phyloP scores from a whole-genome alignment of 2,329 filamentous ascomycete genomes.

The Fusarium pseudonygamai region DNA sequence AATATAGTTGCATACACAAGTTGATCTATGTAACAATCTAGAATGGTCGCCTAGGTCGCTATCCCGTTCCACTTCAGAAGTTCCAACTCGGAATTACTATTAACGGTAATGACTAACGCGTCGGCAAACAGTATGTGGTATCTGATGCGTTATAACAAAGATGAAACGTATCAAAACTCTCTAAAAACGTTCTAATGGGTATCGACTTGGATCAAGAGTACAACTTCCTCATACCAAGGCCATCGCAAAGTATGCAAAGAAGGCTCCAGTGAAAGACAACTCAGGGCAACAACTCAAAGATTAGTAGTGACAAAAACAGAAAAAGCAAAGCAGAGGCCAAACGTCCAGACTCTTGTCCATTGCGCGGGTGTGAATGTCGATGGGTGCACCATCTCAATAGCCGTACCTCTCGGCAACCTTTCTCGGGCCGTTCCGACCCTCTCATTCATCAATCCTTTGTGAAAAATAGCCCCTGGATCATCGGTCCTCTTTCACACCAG shows the following conservation, averaged over 20 bases:
- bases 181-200: conserved; percentile 38
- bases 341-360: conserved; percentile 3
- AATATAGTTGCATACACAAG: neutral
- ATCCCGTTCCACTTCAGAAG: neutral
- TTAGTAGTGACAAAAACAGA: neutral
- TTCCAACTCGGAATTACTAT: conserved; percentile 5
- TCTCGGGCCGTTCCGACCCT: conserved; percentile 41
- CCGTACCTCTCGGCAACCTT: conserved; percentile 17
- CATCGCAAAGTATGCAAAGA: conserved; percentile 22
- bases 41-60: neutral
- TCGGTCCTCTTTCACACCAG: neutral
- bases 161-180: conserved; percentile 27
- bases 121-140: conserved; percentile 21
- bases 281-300: neutral
- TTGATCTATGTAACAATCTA: neutral
- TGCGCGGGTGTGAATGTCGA: neutral
- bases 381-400: conserved; percentile 12
- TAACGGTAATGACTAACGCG: neutral
- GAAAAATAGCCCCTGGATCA: conserved; percentile 3
- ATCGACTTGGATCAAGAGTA: conserved; percentile 27
- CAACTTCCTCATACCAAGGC: conserved; percentile 10
- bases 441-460: conserved; percentile 6
- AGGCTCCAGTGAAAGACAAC: conserved; percentile 8
- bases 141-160: conserved; percentile 17
- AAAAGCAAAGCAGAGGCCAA: conserved; percentile 2